Evolutionary conservation across 2,329 filamentous ascomycete species (phyloP), one percentile per base, ranked within the genome.

Genomic region (Cytospora piceae): DNA sequence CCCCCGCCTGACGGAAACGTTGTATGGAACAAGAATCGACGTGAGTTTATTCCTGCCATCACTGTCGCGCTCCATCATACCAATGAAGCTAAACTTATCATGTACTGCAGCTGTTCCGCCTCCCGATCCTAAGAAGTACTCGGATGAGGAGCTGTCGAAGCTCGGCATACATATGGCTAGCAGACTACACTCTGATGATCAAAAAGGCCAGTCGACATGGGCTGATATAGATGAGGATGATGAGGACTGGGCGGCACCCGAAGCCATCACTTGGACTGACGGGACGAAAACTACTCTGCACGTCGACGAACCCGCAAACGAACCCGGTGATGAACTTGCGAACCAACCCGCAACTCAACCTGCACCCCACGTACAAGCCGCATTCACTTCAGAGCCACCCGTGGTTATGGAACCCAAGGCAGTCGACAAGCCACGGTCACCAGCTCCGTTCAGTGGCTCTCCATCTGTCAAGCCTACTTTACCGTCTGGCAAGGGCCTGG

Each of bases 11-110:
- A 94, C 75, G 83, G 86, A 34, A 91, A 81, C 76, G 90, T 85
- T 61, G 91, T 96, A 51, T 96, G 92, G 92, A 96, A 95, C 79
- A 94, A 93, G 78, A 96, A 95, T 75, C 85, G 89, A 81, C 90
- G 91, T 90, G 85, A 75, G 89, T 80, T 34, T 34, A 61, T 11
- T 22, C 22, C 17, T 24, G 20, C 54, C 22, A 29, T 34, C 54
- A 32, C 20, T 15, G 61, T 20, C 12, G 32, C 51, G 37, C 32
- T 57, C 32, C 12, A 9, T 52, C 11, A 22, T 12, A 27, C 46
- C 31, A 27, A 31, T 20, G 31, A 2, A 52, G 46, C 58, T 57
- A 60, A 68, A 64, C 70, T 75, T 22, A 55, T 68, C 55, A 63
- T 61, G 42, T 32, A n/a, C 58, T 57, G 42, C 71, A 90, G 87